Base-by-base conservation (phyloP, 768 basidiomycete genomes). In the Vishniacozyma victoriae region DNA sequence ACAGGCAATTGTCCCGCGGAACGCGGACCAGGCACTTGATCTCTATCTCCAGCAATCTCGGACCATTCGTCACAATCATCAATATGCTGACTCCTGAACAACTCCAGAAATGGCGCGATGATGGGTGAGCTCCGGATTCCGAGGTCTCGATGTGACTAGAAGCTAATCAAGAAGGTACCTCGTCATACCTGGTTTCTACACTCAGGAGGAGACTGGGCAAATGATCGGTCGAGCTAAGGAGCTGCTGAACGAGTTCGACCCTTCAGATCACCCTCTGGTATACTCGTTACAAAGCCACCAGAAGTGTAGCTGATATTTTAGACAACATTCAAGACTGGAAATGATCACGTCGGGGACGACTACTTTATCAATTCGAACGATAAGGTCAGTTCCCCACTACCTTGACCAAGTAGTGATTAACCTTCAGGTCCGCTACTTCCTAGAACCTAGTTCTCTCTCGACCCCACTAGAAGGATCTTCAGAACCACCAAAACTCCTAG, bases 361-460 rank as follows among this genome's bases (percentile, higher is more conserved):
- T 97, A 97, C 71, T 99, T 99, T 64, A 75, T 99, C 39, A 79
- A 75, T 24, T 91, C 88, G 1, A 88, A 89, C 2, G 89, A 96
- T 72, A 95, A 95, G 59, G 60, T 61, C 40, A 48, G 63, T 20
- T 11, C 29, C 29, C 29, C 9, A 9, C 29, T n/a, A 33, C n/a
- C n/a, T n/a, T 33, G 29, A n/a, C 9, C 29, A 9, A 9, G 29
- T n/a, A 9, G 9, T 33, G 29, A 9, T n/a, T 33, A n/a, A 33
- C 20, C 18, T 26, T 18, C 40, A 69, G 77, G 87, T 97, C 51
- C 82, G 86, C 5, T 97, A 83, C 72, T 97, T 99, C 72, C 76
- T 99, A 36, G 95, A 97, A 67, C 84, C 87, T 58, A 88, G 85
- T 41, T 89, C 92, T 0, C 76, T 95, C 5, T 79, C 82, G 52